Evolutionary conservation across 2,329 filamentous ascomycete genomes (phyloP), one percentile per base, ranked within the genome.

Genomic region (Cordyceps cateniannulata): DNA sequence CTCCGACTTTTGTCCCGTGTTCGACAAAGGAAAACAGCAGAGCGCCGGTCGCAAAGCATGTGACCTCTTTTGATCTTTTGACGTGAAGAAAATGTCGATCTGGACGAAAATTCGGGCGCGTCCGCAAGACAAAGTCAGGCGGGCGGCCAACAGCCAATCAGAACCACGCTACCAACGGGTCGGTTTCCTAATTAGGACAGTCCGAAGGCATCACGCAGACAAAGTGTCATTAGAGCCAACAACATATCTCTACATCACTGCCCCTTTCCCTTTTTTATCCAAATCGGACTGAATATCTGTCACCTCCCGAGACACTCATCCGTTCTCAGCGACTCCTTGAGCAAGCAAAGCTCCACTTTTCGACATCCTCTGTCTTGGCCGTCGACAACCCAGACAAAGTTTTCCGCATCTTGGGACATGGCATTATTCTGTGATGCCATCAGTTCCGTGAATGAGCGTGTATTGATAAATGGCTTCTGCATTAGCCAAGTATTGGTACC

Each of bases 121-220:
- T 53, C 32, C 50, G 56, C 45, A 56, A 44, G 56, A 20, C 20
- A 42, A 27, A 35, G 57, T 49, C 60, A 54, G 60, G 38, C 25
- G 53, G 47, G 32, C 16, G 29, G 20, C 12, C 1, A 8, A 16
- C 45, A 45, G 35, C 60, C 53, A 57, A 57, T 62, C 54, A 57
- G 38, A 50, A 47, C 38, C 27, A 25, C 53, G 47, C 32, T 25
- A 29, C 16, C 14, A 20, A 25, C 29, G 35, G 32, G 3, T 58
- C 47, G 38, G 52, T 59, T 58, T 49, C 40, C 45, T 65, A 58
- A 50, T 62, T 61, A 20, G 59, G 48, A 62, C 61, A 60, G 47
- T 22, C 38, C 58, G 22, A 40, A 40, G 18, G 25, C 42, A 44
- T 44, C 35, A 50, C 35, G 32, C 55, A 42, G 22, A 32, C 55